phyloP scores from a whole-genome alignment of 352 stramenopile species.

The Globisporangium paddicum region DNA sequence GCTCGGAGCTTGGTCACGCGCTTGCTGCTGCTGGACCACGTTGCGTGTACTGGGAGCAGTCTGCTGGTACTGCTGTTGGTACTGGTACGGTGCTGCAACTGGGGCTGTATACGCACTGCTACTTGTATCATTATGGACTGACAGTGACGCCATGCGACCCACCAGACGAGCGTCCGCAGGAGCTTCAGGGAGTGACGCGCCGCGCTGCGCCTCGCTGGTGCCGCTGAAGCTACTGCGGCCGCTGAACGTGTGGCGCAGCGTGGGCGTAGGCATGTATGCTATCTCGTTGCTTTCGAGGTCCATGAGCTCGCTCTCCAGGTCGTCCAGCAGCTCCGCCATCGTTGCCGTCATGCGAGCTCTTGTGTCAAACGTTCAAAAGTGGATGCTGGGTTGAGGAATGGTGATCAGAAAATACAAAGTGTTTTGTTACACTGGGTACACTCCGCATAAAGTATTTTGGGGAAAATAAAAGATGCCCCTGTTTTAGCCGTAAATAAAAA shows the following conservation, averaged over 20 bases:
- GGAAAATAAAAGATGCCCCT: too few species aligned
- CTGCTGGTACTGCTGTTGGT: neutral
- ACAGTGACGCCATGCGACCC: neutral
- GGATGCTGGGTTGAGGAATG: neutral
- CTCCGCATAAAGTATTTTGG: neutral
- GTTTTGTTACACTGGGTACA: constrained; percentile 1
- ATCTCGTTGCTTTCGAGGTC: constrained; percentile 53
- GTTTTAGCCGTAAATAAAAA: too few species aligned
- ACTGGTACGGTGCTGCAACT: neutral
- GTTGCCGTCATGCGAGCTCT: constrained; percentile 1
- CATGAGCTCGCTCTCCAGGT: constrained; percentile 65
- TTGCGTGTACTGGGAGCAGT: neutral
- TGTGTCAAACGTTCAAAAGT: constrained; percentile 1
- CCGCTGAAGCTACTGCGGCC: constrained; percentile 8
- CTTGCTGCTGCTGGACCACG: constrained; percentile 1
- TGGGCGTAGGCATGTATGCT: constrained; percentile 36
- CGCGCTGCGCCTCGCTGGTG: constrained; percentile 10
- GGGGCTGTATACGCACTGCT: neutral
- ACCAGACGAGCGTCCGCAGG: neutral
- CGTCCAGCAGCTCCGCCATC: constrained; percentile 15
- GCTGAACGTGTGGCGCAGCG: constrained; percentile 15
- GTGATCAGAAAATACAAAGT: neutral
- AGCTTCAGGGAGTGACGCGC: neutral
- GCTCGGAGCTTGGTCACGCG: constrained; percentile 1
- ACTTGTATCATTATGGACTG: neutral